Evolutionary conservation across 768 basidiomycete species (phyloP).

Genomic region (Rhodocollybia butyracea): DNA sequence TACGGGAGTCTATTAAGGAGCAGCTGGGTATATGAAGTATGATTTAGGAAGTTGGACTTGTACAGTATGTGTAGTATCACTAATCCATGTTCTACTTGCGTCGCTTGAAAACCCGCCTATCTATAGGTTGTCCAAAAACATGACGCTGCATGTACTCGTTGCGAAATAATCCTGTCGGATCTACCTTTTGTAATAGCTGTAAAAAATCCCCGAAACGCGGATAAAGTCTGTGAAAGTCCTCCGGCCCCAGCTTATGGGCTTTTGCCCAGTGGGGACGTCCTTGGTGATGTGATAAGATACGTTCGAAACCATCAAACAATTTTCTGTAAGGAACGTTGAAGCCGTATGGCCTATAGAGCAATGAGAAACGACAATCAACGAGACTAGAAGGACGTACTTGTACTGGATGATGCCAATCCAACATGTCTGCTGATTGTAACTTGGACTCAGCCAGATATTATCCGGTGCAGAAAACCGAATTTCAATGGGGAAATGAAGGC

Average conservation of each 20-base stretch:
- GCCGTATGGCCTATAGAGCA: slow-evolving; percentile 72
- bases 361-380: slow-evolving; percentile 5
- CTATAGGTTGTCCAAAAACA: slow-evolving; percentile 61
- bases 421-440: slow-evolving; percentile 70
- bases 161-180: slow-evolving; percentile 74
- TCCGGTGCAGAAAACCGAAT: slow-evolving; percentile 85
- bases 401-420: slow-evolving; percentile 99
- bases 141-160: slow-evolving; percentile 91
- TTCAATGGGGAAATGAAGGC: slow-evolving; percentile 92
- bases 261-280: slow-evolving; percentile 98
- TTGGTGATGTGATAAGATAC: slow-evolving; percentile 60
- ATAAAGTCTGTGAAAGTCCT: slow-evolving; percentile 64
- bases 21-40: slow-evolving; percentile 70
- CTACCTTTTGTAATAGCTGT: slow-evolving; percentile 60
- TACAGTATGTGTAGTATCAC: background rate
- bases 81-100: background rate
- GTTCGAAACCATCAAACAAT: slow-evolving; percentile 75
- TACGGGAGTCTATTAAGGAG: slow-evolving; percentile 77
- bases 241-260: slow-evolving; percentile 70
- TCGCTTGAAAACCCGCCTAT: slow-evolving; percentile 37
- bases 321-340: slow-evolving; percentile 76
- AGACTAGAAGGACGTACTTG: slow-evolving; percentile 56
- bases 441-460: slow-evolving; percentile 94
- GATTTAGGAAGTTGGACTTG: background rate
- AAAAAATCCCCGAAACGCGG: slow-evolving; percentile 80